phyloP scores from a whole-genome alignment of 495 filamentous ascomycete genomes.

The Jackrogersella multiformis region DNA sequence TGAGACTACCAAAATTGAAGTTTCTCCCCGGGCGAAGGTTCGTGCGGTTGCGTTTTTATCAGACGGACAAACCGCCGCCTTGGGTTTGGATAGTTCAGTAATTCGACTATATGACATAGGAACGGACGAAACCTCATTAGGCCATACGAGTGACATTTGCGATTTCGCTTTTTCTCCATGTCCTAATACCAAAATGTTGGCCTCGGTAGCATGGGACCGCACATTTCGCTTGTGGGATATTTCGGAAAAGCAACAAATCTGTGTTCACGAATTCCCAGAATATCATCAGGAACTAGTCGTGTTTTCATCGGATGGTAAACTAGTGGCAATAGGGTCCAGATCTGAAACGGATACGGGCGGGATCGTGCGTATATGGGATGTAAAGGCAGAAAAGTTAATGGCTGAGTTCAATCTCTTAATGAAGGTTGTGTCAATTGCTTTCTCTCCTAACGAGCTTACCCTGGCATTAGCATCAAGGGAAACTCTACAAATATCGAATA shows the following conservation, averaged over 20 bases:
- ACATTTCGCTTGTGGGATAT: constrained; percentile 12
- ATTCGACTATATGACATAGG: constrained; percentile 10
- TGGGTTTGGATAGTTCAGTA: neutral
- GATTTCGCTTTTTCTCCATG: neutral
- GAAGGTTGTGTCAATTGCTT: neutral
- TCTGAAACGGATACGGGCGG: no score
- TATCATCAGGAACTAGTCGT: neutral
- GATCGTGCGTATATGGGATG: constrained; percentile 14
- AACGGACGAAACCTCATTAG: constrained; percentile 6
- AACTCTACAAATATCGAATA: no score
- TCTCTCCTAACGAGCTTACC: neutral
- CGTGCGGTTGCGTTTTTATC: neutral
- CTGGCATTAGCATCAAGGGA: no score
- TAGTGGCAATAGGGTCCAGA: neutral
- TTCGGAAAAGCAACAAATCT: neutral
- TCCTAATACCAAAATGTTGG: neutral
- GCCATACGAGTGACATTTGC: neutral
- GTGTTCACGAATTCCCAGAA: neutral
- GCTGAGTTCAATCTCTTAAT: no score
- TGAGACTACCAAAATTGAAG: neutral
- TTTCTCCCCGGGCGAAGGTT: no score
- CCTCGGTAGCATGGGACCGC: neutral
- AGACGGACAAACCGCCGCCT: constrained; percentile 14
- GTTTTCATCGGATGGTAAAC: constrained; percentile 1
- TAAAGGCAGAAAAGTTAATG: neutral